These are phyloP conservation scores for Ocimum tenuiflorum DNA, from an alignment of 257 asterid genomes.

Conservation along the genomic window DNA sequence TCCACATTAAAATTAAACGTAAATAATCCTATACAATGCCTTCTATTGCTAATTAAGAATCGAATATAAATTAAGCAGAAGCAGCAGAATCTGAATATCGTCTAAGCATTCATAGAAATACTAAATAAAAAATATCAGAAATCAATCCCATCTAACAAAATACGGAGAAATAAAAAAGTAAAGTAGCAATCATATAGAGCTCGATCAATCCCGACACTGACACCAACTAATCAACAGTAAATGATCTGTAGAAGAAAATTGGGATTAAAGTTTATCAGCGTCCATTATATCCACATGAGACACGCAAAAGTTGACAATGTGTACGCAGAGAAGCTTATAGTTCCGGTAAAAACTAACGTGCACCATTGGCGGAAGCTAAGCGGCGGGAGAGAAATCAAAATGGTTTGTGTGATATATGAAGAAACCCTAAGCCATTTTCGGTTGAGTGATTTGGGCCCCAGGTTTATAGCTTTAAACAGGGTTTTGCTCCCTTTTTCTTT, in stretches of 20 bases:
- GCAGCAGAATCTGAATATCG: no score
- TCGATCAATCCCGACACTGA: neutral
- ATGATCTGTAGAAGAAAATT: neutral
- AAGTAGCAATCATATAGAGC: neutral
- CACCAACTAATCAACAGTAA: neutral
- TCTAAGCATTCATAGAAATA: no score
- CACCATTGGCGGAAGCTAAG: conserved; percentile 25
- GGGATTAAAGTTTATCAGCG: neutral
- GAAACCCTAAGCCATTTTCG: conserved; percentile 26
- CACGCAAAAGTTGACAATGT: no score
- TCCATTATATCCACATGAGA: neutral
- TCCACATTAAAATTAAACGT: conserved; percentile 19
- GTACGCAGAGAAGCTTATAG: conserved; percentile 22
- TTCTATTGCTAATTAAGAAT: neutral
- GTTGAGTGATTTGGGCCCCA: neutral
- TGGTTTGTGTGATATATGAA: neutral
- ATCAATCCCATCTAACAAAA: no score
- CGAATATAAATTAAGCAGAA: neutral
- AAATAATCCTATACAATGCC: neutral
- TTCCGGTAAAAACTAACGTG: conserved; percentile 40
- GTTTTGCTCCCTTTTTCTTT: no score
- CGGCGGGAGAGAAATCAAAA: conserved; percentile 4
- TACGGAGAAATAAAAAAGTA: no score
- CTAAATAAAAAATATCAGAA: no score
- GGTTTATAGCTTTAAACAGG: no score